Percentiles rank a stretch among this genome's conserved stretches.
phyloP scores from a whole-genome alignment of 345 rosid species.

The Pugionium dolabratum region DNA sequence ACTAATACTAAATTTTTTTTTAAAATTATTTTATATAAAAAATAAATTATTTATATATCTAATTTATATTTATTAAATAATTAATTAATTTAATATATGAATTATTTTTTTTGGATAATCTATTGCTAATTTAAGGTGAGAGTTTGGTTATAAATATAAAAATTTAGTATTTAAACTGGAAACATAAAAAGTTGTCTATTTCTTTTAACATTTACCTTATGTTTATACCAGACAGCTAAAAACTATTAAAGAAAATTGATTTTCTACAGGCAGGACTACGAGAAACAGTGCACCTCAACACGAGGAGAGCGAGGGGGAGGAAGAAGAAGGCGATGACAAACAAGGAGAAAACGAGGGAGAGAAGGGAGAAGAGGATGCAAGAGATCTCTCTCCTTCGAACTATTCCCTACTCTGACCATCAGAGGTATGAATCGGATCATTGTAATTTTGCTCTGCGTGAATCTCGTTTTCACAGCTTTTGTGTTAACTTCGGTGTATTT shows the following conservation, averaged over 20 bases:
- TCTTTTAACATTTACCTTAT: too few species aligned
- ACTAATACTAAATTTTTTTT: too few species aligned
- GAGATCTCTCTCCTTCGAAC: constrained; percentile 85
- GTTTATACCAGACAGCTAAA: too few species aligned
- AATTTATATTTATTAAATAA: too few species aligned
- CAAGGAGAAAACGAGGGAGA: constrained; percentile 69
- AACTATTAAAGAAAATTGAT: not conserved
- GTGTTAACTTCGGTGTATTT: constrained; percentile 1
- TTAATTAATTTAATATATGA: too few species aligned
- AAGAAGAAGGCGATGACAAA: constrained; percentile 46
- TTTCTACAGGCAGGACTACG: constrained; percentile 12
- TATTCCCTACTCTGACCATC: constrained; percentile 83
- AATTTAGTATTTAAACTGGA: too few species aligned
- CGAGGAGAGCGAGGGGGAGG: constrained; percentile 17
- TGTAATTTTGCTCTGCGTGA: not conserved
- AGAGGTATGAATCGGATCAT: constrained; percentile 49
- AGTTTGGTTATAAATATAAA: too few species aligned
- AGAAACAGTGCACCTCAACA: constrained; percentile 7
- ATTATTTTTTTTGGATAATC: too few species aligned
- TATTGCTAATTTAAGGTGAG: too few species aligned
- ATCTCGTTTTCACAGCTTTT: constrained; percentile 5
- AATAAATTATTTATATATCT: too few species aligned
- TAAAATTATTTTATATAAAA: too few species aligned
- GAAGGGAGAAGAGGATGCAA: constrained; percentile 75
- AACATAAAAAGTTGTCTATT: too few species aligned